Evolutionary conservation across 768 basidiomycete genomes (phyloP), one percentile per base, ranked within the genome.

Genomic region (Tremella fuciformis): DNA sequence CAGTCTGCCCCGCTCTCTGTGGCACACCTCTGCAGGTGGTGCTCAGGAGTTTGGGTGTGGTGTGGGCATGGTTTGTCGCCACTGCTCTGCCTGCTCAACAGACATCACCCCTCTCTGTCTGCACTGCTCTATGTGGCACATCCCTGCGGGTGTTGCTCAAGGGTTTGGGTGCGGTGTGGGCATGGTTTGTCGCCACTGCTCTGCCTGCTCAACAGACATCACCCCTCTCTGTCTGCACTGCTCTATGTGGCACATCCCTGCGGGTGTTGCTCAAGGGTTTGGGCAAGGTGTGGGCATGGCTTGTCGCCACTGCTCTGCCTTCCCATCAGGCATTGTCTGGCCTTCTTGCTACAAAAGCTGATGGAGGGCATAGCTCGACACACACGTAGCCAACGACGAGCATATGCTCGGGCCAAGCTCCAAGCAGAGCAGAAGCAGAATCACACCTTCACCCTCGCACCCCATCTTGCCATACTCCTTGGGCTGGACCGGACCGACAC

Each of bases 221-320:
- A 7, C 8, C 8, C 21, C 25, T 29, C 25, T 8, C 22, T n/a
- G 16, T 24, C 49, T 22, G 15, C 16, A 3, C 25, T 19, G 9
- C 49, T 29, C 25, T 50, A 21, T n/a, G 21, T 29, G 25, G 18
- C 49, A 50, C 49, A 21, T 22, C 49, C 22, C 49, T 50, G 18
- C 42, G 16, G 42, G n/a, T 21, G 49, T 29, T 22, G 49, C 49
- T 29, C 19, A 8, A 19, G 49, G 22, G 49, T 8, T 50, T 21
- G 49, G 18, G 15, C 8, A 8, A 6, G 16, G 25, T 50, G 8
- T 50, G 49, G 42, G 49, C 49, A 50, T 50, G 25, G 15, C 25
- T 50, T 50, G 49, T 50, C n/a, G 25, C 15, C 49, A 50, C 49
- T 50, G 49, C 49, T 29, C 49, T 8, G 25, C 49, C 49, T 8